Conservation (phyloP, 2,329 filamentous ascomycete genomes). For the Exophiala mesophila region DNA sequence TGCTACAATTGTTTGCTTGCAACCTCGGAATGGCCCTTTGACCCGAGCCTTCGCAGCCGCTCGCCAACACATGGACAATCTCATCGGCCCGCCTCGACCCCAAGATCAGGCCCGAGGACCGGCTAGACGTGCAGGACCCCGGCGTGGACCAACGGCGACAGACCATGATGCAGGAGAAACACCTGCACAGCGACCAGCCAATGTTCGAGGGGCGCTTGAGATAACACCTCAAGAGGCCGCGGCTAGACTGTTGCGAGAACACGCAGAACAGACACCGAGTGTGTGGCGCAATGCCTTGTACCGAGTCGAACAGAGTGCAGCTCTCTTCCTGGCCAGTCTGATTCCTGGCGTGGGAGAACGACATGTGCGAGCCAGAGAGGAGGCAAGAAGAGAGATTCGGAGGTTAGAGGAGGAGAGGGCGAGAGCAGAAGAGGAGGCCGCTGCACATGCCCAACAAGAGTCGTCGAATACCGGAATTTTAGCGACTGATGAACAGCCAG, state of each 20-base stretch:
- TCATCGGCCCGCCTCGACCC: conserved; percentile 28
- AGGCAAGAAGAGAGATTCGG: conserved; percentile 36
- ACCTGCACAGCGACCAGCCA: conserved; percentile 9
- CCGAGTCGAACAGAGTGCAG: conserved; percentile 50
- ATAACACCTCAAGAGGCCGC: conserved; percentile 26
- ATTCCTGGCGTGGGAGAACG: conserved; percentile 59
- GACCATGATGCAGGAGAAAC: neutral
- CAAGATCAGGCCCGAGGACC: conserved; percentile 18
- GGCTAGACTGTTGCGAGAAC: conserved; percentile 22
- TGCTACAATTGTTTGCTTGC: conserved; percentile 36
- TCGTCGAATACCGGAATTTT: no score
- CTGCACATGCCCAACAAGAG: neutral
- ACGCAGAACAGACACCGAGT: conserved; percentile 18
- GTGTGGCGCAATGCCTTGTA: conserved; percentile 20
- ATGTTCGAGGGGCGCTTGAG: conserved; percentile 18
- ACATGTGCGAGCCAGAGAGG: conserved; percentile 53
- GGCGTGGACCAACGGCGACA: neutral
- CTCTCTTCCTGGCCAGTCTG: conserved; percentile 59
- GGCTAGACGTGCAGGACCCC: conserved; percentile 5
- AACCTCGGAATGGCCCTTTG: conserved; percentile 39
- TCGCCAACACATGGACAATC: conserved; percentile 41
- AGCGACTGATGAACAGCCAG: no score
- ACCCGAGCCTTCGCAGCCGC: conserved; percentile 36
- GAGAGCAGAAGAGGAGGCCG: conserved; percentile 13
- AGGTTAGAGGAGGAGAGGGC: conserved; percentile 23